Evolutionary conservation across 1,139 yeast genomes (phyloP), one percentile per base, ranked within the genome.

Genomic region (Torulaspora pretoriensis): DNA sequence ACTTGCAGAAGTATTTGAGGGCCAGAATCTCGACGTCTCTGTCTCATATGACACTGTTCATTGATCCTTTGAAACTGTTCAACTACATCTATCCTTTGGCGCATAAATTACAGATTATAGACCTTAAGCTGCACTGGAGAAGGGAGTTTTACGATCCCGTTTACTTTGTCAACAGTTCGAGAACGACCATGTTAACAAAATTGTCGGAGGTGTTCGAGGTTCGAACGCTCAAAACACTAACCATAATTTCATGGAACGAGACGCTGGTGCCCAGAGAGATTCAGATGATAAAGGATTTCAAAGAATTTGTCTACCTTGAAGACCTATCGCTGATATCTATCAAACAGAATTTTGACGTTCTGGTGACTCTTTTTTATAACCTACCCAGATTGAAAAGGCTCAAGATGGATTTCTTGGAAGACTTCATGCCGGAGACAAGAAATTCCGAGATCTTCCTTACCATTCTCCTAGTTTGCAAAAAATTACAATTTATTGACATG

Each of bases 201-300:
- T 52, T 69, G 28, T 59, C 63, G 4, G 72, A 70, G 29, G 48
- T 69, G 2, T 66, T 70, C 39, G 71, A 68, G 45, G 50, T 58
- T 1, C 54, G 64, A 35, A 50, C 60, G 2, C 52, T 70, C 40
- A 66, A 64, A 45, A 59, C 64, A 0, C 53, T 70, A 28, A 69
- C 73, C 0, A 59, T 70, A 5, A 68, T 69, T 5, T 70, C 74
- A 3, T 70, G 74, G 74, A 64, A 64, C 47, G 71, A 68, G 39
- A 54, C 61, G 8, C 49, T 61, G 22, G 50, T 57, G 17, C 58
- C 59, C 12, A 54, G 65, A 34, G 64, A 59, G 42, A 51, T 61
- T 19, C 64, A 64, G 39, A 63, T 66, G 56, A 55, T 67, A 34
- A 65, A 60, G 44, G 65, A 67, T 47, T 65, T 70, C 53, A 51